A percentile compares a stretch with the other conserved stretches of the same genome.
These are phyloP conservation scores for Ceratocystis albifundus DNA, from an alignment of 2,329 filamentous ascomycete species.

Conservation along the genomic window DNA sequence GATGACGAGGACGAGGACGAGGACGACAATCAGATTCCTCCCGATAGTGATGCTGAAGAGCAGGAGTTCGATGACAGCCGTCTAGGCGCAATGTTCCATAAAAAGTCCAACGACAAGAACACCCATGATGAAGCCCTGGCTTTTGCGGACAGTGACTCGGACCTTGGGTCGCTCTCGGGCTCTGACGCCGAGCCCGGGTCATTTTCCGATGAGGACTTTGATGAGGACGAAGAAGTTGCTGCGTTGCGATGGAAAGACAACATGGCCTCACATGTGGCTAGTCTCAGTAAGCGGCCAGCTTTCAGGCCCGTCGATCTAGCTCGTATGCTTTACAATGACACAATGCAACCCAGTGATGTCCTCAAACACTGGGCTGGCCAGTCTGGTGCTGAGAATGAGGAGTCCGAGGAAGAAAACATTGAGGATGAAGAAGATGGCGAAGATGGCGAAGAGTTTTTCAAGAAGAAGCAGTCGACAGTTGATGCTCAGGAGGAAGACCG, in stretches of 20 bases:
- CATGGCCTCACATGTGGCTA: slow-evolving; percentile 61
- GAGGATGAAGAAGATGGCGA: slow-evolving; percentile 36
- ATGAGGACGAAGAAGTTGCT: slow-evolving; percentile 63
- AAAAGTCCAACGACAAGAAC: slow-evolving; percentile 36
- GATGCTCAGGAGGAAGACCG: slow-evolving; percentile 71
- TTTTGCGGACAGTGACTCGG: slow-evolving; percentile 95
- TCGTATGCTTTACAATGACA: slow-evolving; percentile 77
- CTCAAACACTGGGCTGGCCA: slow-evolving; percentile 70
- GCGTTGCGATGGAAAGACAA: slow-evolving; percentile 80
- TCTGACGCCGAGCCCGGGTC: slow-evolving; percentile 38
- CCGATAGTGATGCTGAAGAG: slow-evolving; percentile 40
- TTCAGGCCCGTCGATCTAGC: slow-evolving; percentile 76
- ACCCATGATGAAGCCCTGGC: slow-evolving; percentile 54
- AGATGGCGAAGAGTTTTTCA: slow-evolving; percentile 54
- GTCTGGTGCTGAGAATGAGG: slow-evolving; percentile 33
- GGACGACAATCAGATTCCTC: slow-evolving; percentile 33
- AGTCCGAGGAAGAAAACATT: slow-evolving; percentile 47
- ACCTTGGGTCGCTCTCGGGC: slow-evolving; percentile 73
- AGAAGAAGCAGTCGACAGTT: slow-evolving; percentile 50
- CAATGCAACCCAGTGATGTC: slow-evolving; percentile 62
- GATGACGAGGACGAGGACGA: slow-evolving; percentile 25
- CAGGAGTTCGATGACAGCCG: slow-evolving; percentile 48
- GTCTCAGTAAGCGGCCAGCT: slow-evolving; percentile 57
- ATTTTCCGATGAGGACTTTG: slow-evolving; percentile 37
- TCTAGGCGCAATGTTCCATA: slow-evolving; percentile 50